A percentile compares a stretch with the other conserved stretches of the same genome.
Conservation (phyloP, 495 filamentous ascomycete genomes). For the Podospora sp. region DNA sequence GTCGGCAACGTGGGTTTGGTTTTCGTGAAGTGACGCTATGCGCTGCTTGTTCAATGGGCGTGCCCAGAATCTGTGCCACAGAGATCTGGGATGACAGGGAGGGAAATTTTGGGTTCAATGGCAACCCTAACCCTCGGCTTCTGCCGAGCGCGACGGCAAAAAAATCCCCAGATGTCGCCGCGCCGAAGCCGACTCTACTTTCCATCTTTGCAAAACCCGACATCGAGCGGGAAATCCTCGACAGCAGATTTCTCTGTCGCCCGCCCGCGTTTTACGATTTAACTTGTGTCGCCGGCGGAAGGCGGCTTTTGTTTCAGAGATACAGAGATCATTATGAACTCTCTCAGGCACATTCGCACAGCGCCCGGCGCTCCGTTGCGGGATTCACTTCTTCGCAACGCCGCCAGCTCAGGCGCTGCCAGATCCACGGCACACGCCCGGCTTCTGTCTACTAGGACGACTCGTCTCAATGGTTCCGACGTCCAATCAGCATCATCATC, state of each 20-base stretch:
- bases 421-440: constrained; percentile 59
- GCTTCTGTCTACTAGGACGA: constrained; percentile 49
- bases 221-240: background rate
- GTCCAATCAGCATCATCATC: constrained; percentile 23
- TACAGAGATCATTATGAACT: constrained; percentile 45
- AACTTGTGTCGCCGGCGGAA: constrained; percentile 21
- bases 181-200: background rate
- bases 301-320: constrained; percentile 12
- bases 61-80: background rate
- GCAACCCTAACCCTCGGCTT: constrained; percentile 26
- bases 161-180: constrained; percentile 21
- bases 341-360: constrained; percentile 47
- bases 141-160: constrained; percentile 31
- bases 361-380: constrained; percentile 42
- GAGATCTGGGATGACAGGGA: background rate
- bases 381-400: constrained; percentile 40
- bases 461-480: constrained; percentile 25
- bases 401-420: constrained; percentile 47
- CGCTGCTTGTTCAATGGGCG: background rate
- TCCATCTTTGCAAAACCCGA: constrained; percentile 8
- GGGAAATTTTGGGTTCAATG: constrained; percentile 25
- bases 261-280: constrained; percentile 26
- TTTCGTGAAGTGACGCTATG: background rate
- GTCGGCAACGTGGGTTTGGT: constrained; percentile 3
- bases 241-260: constrained; percentile 3